phyloP scores from a whole-genome alignment of 768 basidiomycete species.

The Leccinum arenicola region DNA sequence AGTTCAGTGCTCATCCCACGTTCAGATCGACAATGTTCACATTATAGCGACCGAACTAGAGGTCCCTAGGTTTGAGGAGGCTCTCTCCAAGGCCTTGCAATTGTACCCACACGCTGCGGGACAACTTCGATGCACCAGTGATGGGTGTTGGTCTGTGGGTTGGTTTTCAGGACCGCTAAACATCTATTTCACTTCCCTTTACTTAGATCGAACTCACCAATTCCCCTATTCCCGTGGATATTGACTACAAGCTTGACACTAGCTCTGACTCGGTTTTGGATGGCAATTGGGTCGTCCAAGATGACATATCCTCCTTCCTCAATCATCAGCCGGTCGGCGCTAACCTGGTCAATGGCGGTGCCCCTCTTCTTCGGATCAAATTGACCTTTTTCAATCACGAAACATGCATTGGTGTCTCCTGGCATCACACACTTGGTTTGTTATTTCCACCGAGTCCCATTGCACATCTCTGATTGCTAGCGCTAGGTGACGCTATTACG shows the following conservation, averaged over 20 bases:
- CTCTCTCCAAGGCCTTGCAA: constrained; percentile 22
- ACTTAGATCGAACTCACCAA: constrained; percentile 25
- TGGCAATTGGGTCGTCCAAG: constrained; percentile 29
- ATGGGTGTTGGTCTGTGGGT: constrained; percentile 21
- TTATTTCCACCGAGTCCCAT: not conserved
- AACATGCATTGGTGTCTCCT: constrained; percentile 33
- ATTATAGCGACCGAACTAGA: constrained; percentile 16
- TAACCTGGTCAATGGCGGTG: constrained; percentile 15
- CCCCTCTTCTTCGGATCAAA: constrained; percentile 28
- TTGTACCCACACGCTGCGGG: constrained; percentile 28
- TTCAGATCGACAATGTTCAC: constrained; percentile 19
- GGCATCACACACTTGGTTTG: constrained; percentile 35
- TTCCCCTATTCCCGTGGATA: constrained; percentile 1
- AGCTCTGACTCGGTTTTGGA: constrained; percentile 11
- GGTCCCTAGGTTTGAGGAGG: constrained; percentile 19
- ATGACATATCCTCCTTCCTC: constrained; percentile 19
- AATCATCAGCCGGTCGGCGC: constrained; percentile 15
- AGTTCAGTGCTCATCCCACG: constrained; percentile 1
- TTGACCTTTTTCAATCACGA: constrained; percentile 22
- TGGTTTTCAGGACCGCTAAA: not conserved
- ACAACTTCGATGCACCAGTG: constrained; percentile 10
- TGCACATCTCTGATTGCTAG: not conserved
- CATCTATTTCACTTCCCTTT: constrained; percentile 1
- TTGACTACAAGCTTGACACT: constrained; percentile 5
- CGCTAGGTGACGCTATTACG: constrained; percentile 29